Evolutionary conservation across 345 rosid genomes (phyloP).

Genomic region (Stellera chamaejasme): DNA sequence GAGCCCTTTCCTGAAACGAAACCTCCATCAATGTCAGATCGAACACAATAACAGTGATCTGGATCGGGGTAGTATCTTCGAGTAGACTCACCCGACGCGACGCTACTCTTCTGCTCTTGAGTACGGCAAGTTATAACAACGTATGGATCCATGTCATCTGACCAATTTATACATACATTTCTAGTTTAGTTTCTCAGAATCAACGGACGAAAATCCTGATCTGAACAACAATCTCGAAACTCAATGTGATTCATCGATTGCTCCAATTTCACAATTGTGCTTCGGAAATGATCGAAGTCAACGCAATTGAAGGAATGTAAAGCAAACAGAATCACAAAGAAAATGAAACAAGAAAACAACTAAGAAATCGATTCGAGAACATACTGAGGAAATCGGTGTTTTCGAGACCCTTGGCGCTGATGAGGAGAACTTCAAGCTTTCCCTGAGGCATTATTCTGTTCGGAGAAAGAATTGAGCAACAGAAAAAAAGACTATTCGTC

Average conservation of each 20-base stretch:
- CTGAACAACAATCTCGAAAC: too few species aligned
- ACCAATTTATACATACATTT: neutral
- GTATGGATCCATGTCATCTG: slow-evolving; percentile 71
- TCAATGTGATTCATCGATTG: too few species aligned
- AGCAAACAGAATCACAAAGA: too few species aligned
- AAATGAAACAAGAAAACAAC: too few species aligned
- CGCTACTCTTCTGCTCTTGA: slow-evolving; percentile 68
- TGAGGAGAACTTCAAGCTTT: slow-evolving; percentile 58
- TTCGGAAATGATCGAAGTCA: too few species aligned
- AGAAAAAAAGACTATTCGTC: too few species aligned
- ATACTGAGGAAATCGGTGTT: slow-evolving; percentile 46
- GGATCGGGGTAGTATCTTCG: neutral
- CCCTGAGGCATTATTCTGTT: slow-evolving; percentile 35
- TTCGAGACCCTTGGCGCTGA: slow-evolving; percentile 56
- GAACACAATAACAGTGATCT: neutral
- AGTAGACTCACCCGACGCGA: slow-evolving; percentile 45
- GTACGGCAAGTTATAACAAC: slow-evolving; percentile 52
- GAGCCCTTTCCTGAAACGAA: slow-evolving; percentile 42
- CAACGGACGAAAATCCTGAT: too few species aligned
- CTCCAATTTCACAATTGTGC: too few species aligned
- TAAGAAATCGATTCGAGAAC: slow-evolving; percentile 1
- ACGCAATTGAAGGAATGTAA: too few species aligned
- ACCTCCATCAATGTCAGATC: neutral
- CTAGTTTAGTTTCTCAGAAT: too few species aligned
- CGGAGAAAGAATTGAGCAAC: too few species aligned